Conservation (phyloP, 2,329 filamentous ascomycete species). For the Monascus ruber region DNA sequence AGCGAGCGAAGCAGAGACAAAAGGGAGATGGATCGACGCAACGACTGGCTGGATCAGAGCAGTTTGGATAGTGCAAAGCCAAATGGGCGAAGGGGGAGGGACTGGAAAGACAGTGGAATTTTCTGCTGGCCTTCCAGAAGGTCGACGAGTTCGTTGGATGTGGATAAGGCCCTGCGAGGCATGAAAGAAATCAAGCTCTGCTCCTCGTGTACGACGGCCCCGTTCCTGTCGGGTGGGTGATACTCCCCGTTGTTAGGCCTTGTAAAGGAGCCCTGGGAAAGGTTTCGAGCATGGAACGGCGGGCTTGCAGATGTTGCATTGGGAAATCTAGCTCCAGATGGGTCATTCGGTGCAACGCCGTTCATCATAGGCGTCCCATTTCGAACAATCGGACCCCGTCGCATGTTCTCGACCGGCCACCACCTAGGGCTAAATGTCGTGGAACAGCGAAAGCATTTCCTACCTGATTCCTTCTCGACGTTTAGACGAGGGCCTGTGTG, state of each 20-base stretch:
- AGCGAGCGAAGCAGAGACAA: conserved; percentile 3
- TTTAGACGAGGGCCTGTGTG: conserved; percentile 10
- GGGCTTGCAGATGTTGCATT: conserved; percentile 10
- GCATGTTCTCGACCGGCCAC: conserved; percentile 47
- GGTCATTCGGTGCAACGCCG: conserved; percentile 15
- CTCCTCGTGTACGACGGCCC: conserved; percentile 2
- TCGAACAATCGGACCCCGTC: conserved; percentile 42
- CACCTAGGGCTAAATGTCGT: conserved; percentile 40
- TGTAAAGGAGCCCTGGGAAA: conserved; percentile 14
- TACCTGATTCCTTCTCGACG: conserved; percentile 9
- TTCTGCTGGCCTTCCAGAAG: conserved; percentile 11
- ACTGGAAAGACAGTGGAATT: neutral
- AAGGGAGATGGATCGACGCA: no score
- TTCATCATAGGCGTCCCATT: conserved; percentile 29
- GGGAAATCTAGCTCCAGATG: conserved; percentile 4
- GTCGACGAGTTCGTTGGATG: neutral
- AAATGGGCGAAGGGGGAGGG: neutral
- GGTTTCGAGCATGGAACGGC: conserved; percentile 15
- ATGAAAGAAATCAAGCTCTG: neutral
- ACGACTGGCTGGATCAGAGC: no score
- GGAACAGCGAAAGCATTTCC: conserved; percentile 30
- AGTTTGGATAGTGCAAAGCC: no score
- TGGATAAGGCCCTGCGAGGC: neutral
- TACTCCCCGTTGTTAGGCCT: conserved; percentile 18
- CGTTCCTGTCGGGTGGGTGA: conserved; percentile 6